These are phyloP conservation scores for Lupinus albus DNA, from an alignment of 306 rosid species.

Conservation along the genomic window DNA sequence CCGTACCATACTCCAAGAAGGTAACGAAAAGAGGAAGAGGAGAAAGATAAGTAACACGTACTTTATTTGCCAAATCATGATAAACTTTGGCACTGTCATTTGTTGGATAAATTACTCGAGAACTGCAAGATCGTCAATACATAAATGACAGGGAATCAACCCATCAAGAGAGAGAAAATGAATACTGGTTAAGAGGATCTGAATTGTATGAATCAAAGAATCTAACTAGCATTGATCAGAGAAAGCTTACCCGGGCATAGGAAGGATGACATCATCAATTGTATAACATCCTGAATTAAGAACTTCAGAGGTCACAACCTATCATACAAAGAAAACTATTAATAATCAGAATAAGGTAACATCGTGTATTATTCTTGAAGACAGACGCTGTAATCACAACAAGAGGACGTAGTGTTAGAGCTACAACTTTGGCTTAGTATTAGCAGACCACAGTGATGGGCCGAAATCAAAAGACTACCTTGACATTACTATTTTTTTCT, in stretches of 20 bases:
- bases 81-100: conserved; percentile 70
- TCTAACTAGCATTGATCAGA: conserved; percentile 26
- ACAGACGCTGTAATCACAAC: conserved; percentile 4
- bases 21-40: conserved; percentile 5
- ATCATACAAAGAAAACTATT: conserved; percentile 37
- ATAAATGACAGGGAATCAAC: conserved; percentile 26
- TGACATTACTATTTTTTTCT: conserved; percentile 52
- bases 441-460: conserved; percentile 29
- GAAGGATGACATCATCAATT: conserved; percentile 85
- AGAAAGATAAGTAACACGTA: conserved; percentile 36
- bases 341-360: too few relatives aligned
- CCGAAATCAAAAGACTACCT: conserved; percentile 57
- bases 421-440: conserved; percentile 12
- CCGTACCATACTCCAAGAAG: conserved; percentile 17
- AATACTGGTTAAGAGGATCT: conserved; percentile 18
- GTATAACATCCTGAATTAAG: conserved; percentile 59
- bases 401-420: conserved; percentile 30
- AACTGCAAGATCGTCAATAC: conserved; percentile 58
- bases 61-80: conserved; percentile 85
- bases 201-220: conserved; percentile 22
- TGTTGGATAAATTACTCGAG: conserved; percentile 70
- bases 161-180: not conserved
- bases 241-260: conserved; percentile 86
- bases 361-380: too few relatives aligned
- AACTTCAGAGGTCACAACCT: conserved; percentile 78